phyloP scores from a whole-genome alignment of 1,284 basidiomycete genomes.

The Tausonia pullulans region DNA sequence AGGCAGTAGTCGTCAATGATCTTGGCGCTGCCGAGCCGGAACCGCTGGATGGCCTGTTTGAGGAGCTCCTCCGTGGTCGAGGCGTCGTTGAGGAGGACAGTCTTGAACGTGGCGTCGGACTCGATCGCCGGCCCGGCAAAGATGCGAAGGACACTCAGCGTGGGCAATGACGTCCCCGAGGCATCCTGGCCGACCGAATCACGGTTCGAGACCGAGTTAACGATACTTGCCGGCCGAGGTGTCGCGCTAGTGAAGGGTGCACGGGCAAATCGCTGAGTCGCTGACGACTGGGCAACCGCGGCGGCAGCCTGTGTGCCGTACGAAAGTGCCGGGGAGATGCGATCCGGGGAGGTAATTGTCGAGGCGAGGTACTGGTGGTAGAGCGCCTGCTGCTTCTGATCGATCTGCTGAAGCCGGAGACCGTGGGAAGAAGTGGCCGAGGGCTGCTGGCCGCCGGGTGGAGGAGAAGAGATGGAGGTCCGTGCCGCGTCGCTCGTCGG shows the following conservation, averaged over 20 bases:
- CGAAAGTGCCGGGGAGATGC: slow-evolving; percentile 19
- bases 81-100: slow-evolving; percentile 76
- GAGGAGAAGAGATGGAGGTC: slow-evolving; percentile 23
- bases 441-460: slow-evolving; percentile 26
- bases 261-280: slow-evolving; percentile 26
- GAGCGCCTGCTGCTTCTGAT: slow-evolving; percentile 75
- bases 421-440: slow-evolving; percentile 36
- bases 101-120: slow-evolving; percentile 95
- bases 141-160: slow-evolving; percentile 79
- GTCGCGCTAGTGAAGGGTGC: slow-evolving; percentile 13
- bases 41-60: slow-evolving; percentile 84
- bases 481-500: slow-evolving; percentile 18
- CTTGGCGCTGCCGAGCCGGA: slow-evolving; percentile 51
- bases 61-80: slow-evolving; percentile 76
- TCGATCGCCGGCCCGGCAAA: slow-evolving; percentile 73
- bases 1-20: slow-evolving; percentile 65
- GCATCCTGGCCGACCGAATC: background rate
- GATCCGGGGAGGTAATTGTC: slow-evolving; percentile 61
- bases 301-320: slow-evolving; percentile 25
- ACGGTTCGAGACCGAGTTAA: slow-evolving; percentile 24
- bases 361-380: slow-evolving; percentile 79
- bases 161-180: background rate
- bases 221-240: slow-evolving; percentile 39
- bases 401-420: slow-evolving; percentile 66
- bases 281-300: slow-evolving; percentile 29